Base-by-base conservation (phyloP, 768 basidiomycete species). In the Boletus sp. region DNA sequence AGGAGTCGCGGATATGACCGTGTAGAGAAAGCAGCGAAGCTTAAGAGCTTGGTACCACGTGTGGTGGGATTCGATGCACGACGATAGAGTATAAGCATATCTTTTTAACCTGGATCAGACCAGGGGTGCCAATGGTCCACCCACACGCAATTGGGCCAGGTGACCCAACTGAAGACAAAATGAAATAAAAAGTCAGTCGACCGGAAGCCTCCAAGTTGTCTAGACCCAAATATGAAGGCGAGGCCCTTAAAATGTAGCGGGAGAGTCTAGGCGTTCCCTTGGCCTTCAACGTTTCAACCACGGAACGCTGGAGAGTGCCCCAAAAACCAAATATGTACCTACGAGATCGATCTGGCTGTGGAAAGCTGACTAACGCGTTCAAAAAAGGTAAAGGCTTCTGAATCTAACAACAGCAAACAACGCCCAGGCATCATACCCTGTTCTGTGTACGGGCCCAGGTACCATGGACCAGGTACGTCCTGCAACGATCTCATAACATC, bases 61-160 rank as follows among this genome's bases (percentile, higher is more conserved):
- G 50, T 25, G 54, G 59, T 60, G 59, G 54, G 54, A 70, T 50
- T 56, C 45, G 52, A 55, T 17, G 25, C 48, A 54, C 62, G 51
- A 41, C 55, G 47, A 47, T 42, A 46, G 43, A 57, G 50, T 50
- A 61, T 58, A 50, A 45, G 54, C 30, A 44, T 59, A 64, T 60
- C 29, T 58, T 63, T 39, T 55, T 58, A 57, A 64, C 59, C 55
- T 55, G 62, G 57, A 70, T 66, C 51, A 45, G 59, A 66, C 60
- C 59, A 46, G 44, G 68, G 63, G 69, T 72, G 69, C 34, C 69
- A 70, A 61, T 50, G 64, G 70, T 72, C 70, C 64, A 32, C 34
- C 35, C 37, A 44, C 53, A 55, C 52, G 52, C 50, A 56, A 62
- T 51, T 45, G 32, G 43, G 44, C 46, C 54, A 59, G 58, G 42